Evolutionary conservation across 768 basidiomycete genomes (phyloP).

Genomic region (Psilocybe cubensis): DNA sequence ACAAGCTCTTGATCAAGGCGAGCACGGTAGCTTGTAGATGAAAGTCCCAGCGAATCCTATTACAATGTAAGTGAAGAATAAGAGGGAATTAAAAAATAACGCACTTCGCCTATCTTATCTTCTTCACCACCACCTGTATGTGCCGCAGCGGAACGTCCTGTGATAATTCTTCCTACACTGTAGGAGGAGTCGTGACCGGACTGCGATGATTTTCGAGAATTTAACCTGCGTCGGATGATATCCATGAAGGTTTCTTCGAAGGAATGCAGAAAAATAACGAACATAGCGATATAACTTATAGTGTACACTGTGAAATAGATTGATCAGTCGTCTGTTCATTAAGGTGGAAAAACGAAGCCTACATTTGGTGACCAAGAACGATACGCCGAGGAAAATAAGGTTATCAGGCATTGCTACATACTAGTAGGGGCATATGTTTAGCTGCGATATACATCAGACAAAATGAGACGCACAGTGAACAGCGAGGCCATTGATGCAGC

Average conservation of each 20-base stretch:
- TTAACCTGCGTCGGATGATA: not conserved
- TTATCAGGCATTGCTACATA: constrained; percentile 24
- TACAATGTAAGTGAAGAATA: too few relatives aligned
- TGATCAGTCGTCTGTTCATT: not conserved
- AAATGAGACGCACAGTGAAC: constrained; percentile 33
- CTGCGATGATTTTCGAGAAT: not conserved
- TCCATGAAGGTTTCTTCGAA: not conserved
- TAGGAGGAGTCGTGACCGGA: not conserved
- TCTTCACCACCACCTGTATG: not conserved
- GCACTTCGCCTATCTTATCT: not conserved
- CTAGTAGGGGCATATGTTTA: constrained; percentile 34
- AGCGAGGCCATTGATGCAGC: constrained; percentile 45
- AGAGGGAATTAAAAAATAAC: not conserved
- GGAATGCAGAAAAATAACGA: not conserved
- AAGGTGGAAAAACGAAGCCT: constrained; percentile 13
- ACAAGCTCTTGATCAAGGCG: not conserved
- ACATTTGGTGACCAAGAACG: constrained; percentile 47
- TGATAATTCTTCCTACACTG: not conserved
- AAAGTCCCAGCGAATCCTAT: constrained; percentile 5
- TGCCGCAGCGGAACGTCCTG: not conserved
- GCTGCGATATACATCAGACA: not conserved
- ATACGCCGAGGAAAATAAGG: constrained; percentile 43
- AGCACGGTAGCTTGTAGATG: not conserved
- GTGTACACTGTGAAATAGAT: constrained; percentile 6
- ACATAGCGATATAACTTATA: constrained; percentile 16